Conservation (phyloP, 768 basidiomycete genomes). For the Boletus rufocinnamomeus region DNA sequence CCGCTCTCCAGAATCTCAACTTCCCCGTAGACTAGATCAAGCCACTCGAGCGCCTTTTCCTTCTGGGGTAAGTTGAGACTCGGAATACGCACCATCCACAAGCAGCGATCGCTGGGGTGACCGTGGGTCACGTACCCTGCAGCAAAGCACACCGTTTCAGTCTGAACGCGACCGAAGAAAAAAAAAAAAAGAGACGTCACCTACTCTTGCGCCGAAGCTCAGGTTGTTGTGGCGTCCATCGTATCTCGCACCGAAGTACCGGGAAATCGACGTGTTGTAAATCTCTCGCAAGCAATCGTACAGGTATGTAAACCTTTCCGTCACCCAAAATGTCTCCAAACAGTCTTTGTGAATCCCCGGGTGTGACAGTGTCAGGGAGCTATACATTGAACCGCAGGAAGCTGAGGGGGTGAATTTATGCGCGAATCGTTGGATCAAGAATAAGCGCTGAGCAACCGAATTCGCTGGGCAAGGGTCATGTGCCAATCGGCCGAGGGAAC, state of each 20-base stretch:
- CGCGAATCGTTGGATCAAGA: too few relatives aligned
- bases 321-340: constrained; percentile 29
- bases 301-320: constrained; percentile 68
- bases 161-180: neutral
- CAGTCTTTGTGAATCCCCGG: constrained; percentile 40
- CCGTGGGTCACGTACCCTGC: constrained; percentile 72
- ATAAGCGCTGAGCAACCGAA: too few relatives aligned
- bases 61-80: constrained; percentile 48
- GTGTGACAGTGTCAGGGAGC: constrained; percentile 37
- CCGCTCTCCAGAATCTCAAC: constrained; percentile 41
- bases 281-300: constrained; percentile 63
- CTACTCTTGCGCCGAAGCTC: constrained; percentile 50
- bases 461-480: too few relatives aligned
- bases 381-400: too few relatives aligned
- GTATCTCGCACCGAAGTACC: constrained; percentile 65
- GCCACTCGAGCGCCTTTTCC: constrained; percentile 55
- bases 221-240: constrained; percentile 70
- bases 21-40: constrained; percentile 51
- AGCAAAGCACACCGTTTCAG: neutral
- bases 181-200: constrained; percentile 9
- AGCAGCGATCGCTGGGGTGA: constrained; percentile 57
- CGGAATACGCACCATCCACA: constrained; percentile 63
- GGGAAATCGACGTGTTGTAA: constrained; percentile 56
- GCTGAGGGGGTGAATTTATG: too few relatives aligned
- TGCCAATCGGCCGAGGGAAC: too few relatives aligned